Percentiles rank a stretch among this genome's conserved stretches.
phyloP scores from a whole-genome alignment of 2,329 filamentous ascomycete genomes.

The Amauroascus niger region DNA sequence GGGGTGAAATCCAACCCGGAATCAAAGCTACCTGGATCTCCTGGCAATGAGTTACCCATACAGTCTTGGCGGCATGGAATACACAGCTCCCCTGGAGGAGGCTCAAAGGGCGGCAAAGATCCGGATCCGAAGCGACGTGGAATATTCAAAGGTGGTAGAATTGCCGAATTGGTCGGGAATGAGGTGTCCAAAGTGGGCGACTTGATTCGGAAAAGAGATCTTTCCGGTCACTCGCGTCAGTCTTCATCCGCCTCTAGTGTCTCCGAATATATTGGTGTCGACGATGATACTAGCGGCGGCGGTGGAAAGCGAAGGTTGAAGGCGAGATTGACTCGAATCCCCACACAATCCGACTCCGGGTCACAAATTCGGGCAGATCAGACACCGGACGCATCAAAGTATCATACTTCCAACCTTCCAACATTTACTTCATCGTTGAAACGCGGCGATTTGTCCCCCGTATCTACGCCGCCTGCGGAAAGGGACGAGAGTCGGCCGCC shows the following conservation, averaged over 20 bases:
- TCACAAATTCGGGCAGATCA: constrained; percentile 26
- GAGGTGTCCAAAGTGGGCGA: constrained; percentile 55
- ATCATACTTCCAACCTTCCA: constrained; percentile 40
- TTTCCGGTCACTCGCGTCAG: constrained; percentile 33
- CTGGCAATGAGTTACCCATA: not conserved
- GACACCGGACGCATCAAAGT: constrained; percentile 31
- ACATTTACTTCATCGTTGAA: constrained; percentile 43
- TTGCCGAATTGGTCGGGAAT: constrained; percentile 62
- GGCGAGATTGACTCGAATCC: constrained; percentile 24
- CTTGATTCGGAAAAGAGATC: constrained; percentile 51
- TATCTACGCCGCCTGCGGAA: not conserved
- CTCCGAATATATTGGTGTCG: constrained; percentile 42
- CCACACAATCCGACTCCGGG: constrained; percentile 30
- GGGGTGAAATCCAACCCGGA: not conserved
- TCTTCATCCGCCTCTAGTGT: constrained; percentile 39
- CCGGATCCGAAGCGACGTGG: constrained; percentile 55
- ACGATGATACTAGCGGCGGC: constrained; percentile 32
- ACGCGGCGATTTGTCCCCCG: constrained; percentile 23
- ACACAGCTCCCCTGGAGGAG: not conserved
- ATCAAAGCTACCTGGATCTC: not conserved
- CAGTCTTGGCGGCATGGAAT: not conserved
- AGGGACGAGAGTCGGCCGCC: not conserved
- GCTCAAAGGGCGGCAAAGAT: not conserved
- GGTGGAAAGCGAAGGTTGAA: constrained; percentile 18
- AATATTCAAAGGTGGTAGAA: constrained; percentile 67